Evolutionary conservation across 805 yeast species (phyloP), one percentile per base, ranked within the genome.

Genomic region (Kluyveromyces aestuarii): DNA sequence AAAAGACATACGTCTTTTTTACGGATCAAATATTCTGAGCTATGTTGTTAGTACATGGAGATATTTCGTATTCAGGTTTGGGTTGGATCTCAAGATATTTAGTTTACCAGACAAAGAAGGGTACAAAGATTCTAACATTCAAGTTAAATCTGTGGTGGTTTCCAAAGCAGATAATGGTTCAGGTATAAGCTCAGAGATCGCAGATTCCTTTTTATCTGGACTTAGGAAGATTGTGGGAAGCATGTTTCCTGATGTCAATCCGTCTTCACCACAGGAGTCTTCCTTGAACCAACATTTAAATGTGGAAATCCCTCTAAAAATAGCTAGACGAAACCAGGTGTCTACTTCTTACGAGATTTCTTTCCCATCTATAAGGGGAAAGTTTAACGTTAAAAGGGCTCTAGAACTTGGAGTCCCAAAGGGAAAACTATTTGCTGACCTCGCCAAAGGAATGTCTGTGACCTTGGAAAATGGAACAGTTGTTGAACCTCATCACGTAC

Each of bases 1-100:
- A 52, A 74, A 76, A 44, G 72, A 72, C 7, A 61, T 86, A 37
- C 73, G 73, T n/a, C 67, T 87, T 0, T 74, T 67, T 56, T 76
- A 80, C 44, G 77, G 82, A n/a, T 70, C 67, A 41, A 61, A 69
- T 2, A 59, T 79, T 27, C 48, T 77, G 18, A 71, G 75, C 48
- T 82, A 79, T 60, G 71, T 85, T 42, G 76, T 87, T 2, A 76
- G 90, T 1, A 79, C 91, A 0, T 88, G 96, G 96, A 74, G 96
- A 54, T 80, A 80, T 55, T 90, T 91, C 68, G 87, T 89, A 13
- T 87, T 87, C 62, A 76, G 96, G 53, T 77, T 82, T 56, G 89
- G 88, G 1, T 74, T 84, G 44, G 72, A 75, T 36, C 61, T 86
- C 47, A 65, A 65, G 3, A 58, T 71, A 2, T 56, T 52, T 16